Evolutionary conservation across 83 land plant species (phyloP), one percentile per base, ranked within the genome.

Genomic region (Picea mariana): DNA sequence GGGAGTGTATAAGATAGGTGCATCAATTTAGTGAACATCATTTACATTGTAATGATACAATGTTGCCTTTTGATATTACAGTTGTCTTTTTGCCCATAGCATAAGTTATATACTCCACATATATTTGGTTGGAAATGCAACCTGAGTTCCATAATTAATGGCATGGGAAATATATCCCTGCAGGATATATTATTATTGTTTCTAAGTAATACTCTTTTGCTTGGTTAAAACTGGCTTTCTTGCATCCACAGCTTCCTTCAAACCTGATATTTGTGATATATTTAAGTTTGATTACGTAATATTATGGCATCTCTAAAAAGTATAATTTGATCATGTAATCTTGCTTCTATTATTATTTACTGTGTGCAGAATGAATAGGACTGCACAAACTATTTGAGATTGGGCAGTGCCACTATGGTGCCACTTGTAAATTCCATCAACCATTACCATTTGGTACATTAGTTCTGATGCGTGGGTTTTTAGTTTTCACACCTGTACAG

Each of bases 341-440:
- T 52, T 31, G 27, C 3, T 9, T 38, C 26, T 80, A 18, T 78
- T 77, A 83, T 21, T 80, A 27, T 27, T 27, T 27, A 27, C 1
- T 0, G 52, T 3, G 21, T 87, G 81, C 88, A 95, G 98, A 90
- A 90, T 55, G 99, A 95, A 81, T 83, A 82, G 77, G 98, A 95
- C 72, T 95, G 99, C 86, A 88, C 97, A 58, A 94, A 94, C 75
- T n/a, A n/a, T 86, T 77, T 97, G 88, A 91, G 96, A 82, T 94
- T 95, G 40, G 97, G 96, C 90, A 92, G 34, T 97, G 98, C 87
- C 94, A 95, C 71, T 38, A 38, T 38, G 40, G 40, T 38, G 40
- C 40, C 40, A 3, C 40, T 38, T 38, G 40, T 38, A 38, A 95
- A 88, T 95, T 91, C 73, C 91, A 95, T 84, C 99, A 97, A 82